Conservation (phyloP, 139 green algal genomes). For the Volvox reticuliferus region DNA sequence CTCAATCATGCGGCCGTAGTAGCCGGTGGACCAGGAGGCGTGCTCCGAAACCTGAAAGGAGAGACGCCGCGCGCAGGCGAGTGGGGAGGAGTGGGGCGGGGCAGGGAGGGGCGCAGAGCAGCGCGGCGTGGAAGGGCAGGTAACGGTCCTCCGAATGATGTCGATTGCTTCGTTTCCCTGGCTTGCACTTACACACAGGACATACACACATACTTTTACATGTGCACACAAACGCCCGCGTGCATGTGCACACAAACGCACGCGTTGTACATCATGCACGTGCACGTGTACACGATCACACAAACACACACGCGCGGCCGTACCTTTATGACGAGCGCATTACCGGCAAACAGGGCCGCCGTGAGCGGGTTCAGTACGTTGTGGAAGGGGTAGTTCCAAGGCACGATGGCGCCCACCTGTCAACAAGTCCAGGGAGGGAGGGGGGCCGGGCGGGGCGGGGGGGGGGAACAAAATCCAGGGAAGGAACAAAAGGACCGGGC, state of each 20-base stretch:
- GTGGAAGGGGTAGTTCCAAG: conserved; percentile 99
- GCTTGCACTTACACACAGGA: too few species aligned
- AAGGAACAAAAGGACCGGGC: neutral
- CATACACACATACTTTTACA: too few species aligned
- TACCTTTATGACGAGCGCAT: conserved; percentile 97
- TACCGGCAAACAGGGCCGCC: conserved; percentile 94
- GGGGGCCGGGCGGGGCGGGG: neutral
- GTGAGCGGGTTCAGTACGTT: conserved; percentile 98
- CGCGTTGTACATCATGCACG: too few species aligned
- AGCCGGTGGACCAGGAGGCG: conserved; percentile 86
- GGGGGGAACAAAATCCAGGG: neutral
- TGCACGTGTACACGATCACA: neutral
- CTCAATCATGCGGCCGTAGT: conserved; percentile 88
- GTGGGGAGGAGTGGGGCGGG: neutral
- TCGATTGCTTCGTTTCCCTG: too few species aligned
- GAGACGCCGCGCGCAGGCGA: neutral
- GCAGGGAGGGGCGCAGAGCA: neutral
- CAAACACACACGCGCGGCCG: neutral
- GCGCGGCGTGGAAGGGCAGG: too few species aligned
- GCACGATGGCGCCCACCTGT: conserved; percentile 95
- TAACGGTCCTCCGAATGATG: too few species aligned
- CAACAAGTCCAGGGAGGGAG: neutral
- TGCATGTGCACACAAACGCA: too few species aligned
- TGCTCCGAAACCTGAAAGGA: conserved; percentile 85
- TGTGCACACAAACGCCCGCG: too few species aligned